These are phyloP conservation scores for Zygoascus bituminiphila DNA, from an alignment of 805 yeast genomes.

Conservation along the genomic window DNA sequence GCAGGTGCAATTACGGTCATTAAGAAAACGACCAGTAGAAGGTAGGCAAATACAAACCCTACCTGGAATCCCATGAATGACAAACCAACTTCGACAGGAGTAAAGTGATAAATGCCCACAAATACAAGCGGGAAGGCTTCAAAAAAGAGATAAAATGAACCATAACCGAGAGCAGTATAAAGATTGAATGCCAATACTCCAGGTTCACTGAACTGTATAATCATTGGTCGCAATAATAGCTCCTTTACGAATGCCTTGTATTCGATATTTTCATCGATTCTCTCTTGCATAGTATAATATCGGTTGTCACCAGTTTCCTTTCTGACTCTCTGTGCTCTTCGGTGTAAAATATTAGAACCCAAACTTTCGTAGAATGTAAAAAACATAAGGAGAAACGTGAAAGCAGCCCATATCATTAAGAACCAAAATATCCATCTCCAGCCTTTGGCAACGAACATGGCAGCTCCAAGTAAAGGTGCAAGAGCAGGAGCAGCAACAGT, in stretches of 20 bases:
- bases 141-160: constrained; percentile 47
- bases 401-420: constrained; percentile 34
- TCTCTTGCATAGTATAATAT: constrained; percentile 6
- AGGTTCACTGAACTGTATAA: constrained; percentile 46
- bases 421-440: constrained; percentile 55
- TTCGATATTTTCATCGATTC: background rate
- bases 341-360: constrained; percentile 6
- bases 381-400: constrained; percentile 26
- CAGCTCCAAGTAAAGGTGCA: constrained; percentile 52
- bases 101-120: constrained; percentile 37
- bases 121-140: constrained; percentile 57
- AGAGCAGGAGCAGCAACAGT: constrained; percentile 48
- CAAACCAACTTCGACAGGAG: constrained; percentile 39
- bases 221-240: constrained; percentile 33
- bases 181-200: constrained; percentile 45
- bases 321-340: constrained; percentile 28
- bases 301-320: constrained; percentile 39
- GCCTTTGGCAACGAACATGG: constrained; percentile 39
- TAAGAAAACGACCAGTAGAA: constrained; percentile 1
- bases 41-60: constrained; percentile 38
- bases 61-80: constrained; percentile 41
- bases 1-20: background rate
- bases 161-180: constrained; percentile 46
- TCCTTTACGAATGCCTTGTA: constrained; percentile 7
- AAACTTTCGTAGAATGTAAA: constrained; percentile 6